A percentile compares a stretch with the other conserved stretches of the same genome.
Conservation (phyloP, 805 yeast genomes). For the Hanseniaspora meyeri region DNA sequence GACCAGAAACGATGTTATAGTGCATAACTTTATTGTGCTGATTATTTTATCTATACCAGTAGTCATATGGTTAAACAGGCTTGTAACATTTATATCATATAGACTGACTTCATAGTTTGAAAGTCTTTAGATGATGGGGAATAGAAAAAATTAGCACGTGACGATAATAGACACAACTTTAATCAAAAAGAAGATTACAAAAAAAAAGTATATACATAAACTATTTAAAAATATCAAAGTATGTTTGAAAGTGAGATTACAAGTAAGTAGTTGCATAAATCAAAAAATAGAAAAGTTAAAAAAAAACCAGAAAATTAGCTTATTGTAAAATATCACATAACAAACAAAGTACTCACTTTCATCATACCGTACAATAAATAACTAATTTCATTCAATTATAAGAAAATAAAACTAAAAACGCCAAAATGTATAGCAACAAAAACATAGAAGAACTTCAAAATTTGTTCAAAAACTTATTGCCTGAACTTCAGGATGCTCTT, state of each 20-base stretch:
- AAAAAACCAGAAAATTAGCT: not conserved
- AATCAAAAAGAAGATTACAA: not conserved
- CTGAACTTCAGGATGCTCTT: not conserved
- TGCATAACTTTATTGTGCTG: not conserved
- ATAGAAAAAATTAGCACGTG: not conserved
- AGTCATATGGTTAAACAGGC: conserved; percentile 3
- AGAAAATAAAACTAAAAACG: not conserved
- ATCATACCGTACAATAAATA: not conserved
- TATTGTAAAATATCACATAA: not conserved
- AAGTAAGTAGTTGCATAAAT: not conserved
- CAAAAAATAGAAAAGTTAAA: not conserved
- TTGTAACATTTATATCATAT: conserved; percentile 1
- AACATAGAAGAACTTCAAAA: not conserved
- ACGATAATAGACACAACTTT: not conserved
- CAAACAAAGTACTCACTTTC: not conserved
- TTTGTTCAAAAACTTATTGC: not conserved
- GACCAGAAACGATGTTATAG: not conserved
- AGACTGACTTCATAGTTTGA: not conserved
- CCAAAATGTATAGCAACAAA: not conserved
- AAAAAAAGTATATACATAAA: not conserved
- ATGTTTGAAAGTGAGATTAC: too few relatives aligned
- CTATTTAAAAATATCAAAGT: too few relatives aligned
- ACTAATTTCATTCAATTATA: not conserved
- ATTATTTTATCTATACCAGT: not conserved
- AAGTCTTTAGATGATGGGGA: too few relatives aligned